Base-by-base conservation (phyloP, 805 yeast species). In the Myxozyma lipomycoides region DNA sequence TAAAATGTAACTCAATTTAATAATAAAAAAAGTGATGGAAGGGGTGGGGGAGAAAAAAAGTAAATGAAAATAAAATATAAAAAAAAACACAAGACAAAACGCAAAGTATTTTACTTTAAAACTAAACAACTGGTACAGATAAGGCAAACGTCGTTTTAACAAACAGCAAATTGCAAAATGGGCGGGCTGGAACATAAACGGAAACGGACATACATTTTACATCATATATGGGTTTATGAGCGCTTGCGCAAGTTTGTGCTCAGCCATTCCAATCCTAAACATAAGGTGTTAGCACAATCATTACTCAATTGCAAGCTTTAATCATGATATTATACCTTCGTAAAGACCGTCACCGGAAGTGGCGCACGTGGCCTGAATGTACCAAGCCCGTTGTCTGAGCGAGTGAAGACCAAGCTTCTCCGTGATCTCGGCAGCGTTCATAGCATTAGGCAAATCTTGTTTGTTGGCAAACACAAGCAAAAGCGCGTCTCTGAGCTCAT, bases 311-410 rank as follows among this genome's bases (percentile, higher is more conserved):
- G n/a, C n/a, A n/a, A n/a, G 21, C 15, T 28, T 41, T n/a, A 39
- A 23, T 12, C 12, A 12, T 15, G 32, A 46, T 4, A 17, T 35
- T 52, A 19, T 32, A 55, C 95, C 90, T 67, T 89, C 96, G 40
- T 83, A 82, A 54, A 89, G 74, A 17, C 96, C 97, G 50, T 88
- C 89, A 24, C 96, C 96, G 51, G 88, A 84, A 56, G 82, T 78
- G 28, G 95, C 96, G 61, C 88, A 83, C 24, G 95, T 83, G 21
- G 96, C 96, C 54, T 90, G 86, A 34, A 90, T 95, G 45, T 93
- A 84, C 95, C 95, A 90, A 48, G 83, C 74, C 65, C 89, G 91
- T 46, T 78, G 80, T 51, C 82, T 76, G 61, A 80, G 76, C 49
- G 79, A 67, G 45, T 77, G 71, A 68, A 90, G 74, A 51, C 83